phyloP scores from a whole-genome alignment of 495 filamentous ascomycete genomes.

The Penicillium simplicissimum region DNA sequence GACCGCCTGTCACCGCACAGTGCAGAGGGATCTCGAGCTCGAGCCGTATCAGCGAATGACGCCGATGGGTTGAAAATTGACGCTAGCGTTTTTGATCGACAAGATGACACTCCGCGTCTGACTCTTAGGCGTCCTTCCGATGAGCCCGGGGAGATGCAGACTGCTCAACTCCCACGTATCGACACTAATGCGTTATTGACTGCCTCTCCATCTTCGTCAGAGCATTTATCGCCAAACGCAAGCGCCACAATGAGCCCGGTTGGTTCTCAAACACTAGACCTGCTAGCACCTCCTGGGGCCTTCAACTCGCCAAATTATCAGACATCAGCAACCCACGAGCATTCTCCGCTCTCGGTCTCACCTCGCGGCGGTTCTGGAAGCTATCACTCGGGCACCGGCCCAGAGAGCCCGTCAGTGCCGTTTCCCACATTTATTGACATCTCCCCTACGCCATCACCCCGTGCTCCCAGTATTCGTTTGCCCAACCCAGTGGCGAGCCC shows the following conservation, averaged over 20 bases:
- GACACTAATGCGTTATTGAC: conserved; percentile 23
- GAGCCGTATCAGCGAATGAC: conserved; percentile 72
- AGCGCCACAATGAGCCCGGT: conserved; percentile 18
- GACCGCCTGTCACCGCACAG: conserved; percentile 36
- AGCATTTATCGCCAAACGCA: conserved; percentile 22
- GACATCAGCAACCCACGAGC: conserved; percentile 18
- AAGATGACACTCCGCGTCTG: conserved; percentile 25
- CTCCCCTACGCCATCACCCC: conserved; percentile 42
- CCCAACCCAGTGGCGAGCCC: conserved; percentile 51
- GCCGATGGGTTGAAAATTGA: conserved; percentile 47
- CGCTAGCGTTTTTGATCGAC: conserved; percentile 28
- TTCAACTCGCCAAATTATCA: conserved; percentile 43
- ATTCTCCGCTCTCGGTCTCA: conserved; percentile 36
- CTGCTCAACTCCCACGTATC: conserved; percentile 21
- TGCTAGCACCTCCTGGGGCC: conserved; percentile 39
- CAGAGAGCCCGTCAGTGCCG: conserved; percentile 42
- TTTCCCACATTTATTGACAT: conserved; percentile 55
- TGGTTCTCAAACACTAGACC: conserved; percentile 29
- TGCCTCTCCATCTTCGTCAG: conserved; percentile 45
- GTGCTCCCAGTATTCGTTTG: conserved; percentile 54
- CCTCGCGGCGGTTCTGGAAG: conserved; percentile 30
- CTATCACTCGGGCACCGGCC: conserved; percentile 6
- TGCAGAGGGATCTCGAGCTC: conserved; percentile 38
- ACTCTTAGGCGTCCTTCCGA: conserved; percentile 40
- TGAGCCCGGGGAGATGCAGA: conserved; percentile 16